phyloP scores from a whole-genome alignment of 1,284 basidiomycete genomes.

The Farysia itapuensis region DNA sequence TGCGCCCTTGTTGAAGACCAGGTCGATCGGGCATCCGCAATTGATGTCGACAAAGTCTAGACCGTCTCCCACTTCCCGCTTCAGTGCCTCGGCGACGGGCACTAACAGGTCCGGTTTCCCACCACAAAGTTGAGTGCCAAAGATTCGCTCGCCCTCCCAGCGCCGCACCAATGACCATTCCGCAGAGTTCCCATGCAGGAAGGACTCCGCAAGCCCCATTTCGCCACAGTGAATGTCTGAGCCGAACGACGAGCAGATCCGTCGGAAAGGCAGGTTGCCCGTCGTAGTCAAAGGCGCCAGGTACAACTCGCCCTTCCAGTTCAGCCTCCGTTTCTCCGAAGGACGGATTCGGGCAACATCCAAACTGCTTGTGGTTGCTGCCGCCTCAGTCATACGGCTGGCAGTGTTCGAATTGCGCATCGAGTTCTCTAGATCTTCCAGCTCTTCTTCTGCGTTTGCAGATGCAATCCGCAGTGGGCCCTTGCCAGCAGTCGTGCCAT shows the following conservation, averaged over 20 bases:
- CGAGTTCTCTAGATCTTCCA: slow-evolving; percentile 47
- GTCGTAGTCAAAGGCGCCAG: slow-evolving; percentile 93
- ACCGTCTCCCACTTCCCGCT: slow-evolving; percentile 66
- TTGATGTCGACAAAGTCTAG: slow-evolving; percentile 93
- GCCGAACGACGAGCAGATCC: slow-evolving; percentile 81
- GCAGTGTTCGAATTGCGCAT: slow-evolving; percentile 15
- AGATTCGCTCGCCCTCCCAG: slow-evolving; percentile 83
- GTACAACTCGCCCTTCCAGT: slow-evolving; percentile 84
- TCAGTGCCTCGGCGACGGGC: slow-evolving; percentile 80
- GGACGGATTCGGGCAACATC: slow-evolving; percentile 68
- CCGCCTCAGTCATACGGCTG: slow-evolving; percentile 11
- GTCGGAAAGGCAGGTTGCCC: slow-evolving; percentile 91
- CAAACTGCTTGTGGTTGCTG: slow-evolving; percentile 13
- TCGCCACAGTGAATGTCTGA: slow-evolving; percentile 95
- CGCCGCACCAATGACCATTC: slow-evolving; percentile 58
- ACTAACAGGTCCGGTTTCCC: slow-evolving; percentile 68
- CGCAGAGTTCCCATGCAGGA: slow-evolving; percentile 40
- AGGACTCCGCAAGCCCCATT: slow-evolving; percentile 65
- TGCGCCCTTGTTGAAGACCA: slow-evolving; percentile 88
- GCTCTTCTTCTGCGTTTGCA: slow-evolving; percentile 9
- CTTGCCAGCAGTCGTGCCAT: slow-evolving; percentile 18
- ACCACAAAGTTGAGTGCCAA: slow-evolving; percentile 77
- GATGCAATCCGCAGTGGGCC: slow-evolving; percentile 22
- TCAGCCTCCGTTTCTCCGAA: slow-evolving; percentile 79
- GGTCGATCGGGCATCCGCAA: slow-evolving; percentile 94